Conservation (phyloP, 345 rosid genomes). For the Passiflora organensis region DNA sequence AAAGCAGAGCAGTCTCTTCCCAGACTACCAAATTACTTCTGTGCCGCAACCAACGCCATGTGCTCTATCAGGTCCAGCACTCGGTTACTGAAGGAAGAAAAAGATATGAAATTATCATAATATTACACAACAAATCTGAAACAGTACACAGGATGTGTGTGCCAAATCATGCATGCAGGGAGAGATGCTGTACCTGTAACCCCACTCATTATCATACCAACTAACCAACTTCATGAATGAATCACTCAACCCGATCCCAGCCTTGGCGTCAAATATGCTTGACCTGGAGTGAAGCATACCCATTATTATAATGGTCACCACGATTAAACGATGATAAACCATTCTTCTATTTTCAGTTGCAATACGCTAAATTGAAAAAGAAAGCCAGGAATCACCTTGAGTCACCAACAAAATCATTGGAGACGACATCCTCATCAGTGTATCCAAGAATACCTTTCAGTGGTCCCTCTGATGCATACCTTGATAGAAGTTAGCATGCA, state of each 20-base stretch:
- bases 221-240: constrained; percentile 88
- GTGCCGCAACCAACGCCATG: constrained; percentile 84
- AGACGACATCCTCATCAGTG: constrained; percentile 96
- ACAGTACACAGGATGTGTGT: no score
- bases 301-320: background rate
- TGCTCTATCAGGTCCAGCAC: constrained; percentile 94
- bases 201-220: constrained; percentile 99
- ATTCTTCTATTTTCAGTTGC: background rate
- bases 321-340: background rate
- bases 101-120: background rate
- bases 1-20: constrained; percentile 2
- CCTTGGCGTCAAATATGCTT: constrained; percentile 96
- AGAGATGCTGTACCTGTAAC: constrained; percentile 68
- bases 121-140: no score
- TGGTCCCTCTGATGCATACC: constrained; percentile 92
- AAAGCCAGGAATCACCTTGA: constrained; percentile 51
- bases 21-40: constrained; percentile 13
- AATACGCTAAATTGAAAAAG: background rate
- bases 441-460: constrained; percentile 91
- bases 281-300: constrained; percentile 47
- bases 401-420: constrained; percentile 88
- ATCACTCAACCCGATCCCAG: constrained; percentile 80
- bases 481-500: constrained; percentile 17
- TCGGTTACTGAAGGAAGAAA: constrained; percentile 63
- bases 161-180: background rate